These are phyloP conservation scores for Fomitopsis schrenkii DNA, from an alignment of 1,284 basidiomycete species.

Conservation along the genomic window DNA sequence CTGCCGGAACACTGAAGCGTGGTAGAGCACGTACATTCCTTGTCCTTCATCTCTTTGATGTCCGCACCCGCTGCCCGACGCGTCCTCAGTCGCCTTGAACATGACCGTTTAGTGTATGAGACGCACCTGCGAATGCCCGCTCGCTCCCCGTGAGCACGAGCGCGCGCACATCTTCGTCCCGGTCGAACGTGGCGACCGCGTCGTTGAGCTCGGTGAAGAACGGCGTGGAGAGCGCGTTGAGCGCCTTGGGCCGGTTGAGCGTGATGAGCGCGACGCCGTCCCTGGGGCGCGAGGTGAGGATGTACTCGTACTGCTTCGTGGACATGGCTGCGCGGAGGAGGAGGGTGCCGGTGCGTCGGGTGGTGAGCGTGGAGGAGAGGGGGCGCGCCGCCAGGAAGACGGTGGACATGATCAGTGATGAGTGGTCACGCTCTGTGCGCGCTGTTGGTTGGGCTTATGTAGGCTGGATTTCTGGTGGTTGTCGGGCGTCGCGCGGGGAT, in stretches of 20 bases:
- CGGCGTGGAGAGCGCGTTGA: slow-evolving; percentile 88
- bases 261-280: slow-evolving; percentile 85
- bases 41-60: slow-evolving; percentile 94
- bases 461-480: too few species aligned
- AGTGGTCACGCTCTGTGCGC: too few species aligned
- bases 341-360: background rate
- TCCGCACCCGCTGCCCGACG: slow-evolving; percentile 69
- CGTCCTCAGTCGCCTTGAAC: background rate
- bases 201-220: slow-evolving; percentile 78
- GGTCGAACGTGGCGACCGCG: slow-evolving; percentile 70
- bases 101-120: slow-evolving; percentile 39
- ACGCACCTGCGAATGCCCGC: slow-evolving; percentile 74
- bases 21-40: slow-evolving; percentile 60
- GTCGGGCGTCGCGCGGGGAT: too few species aligned
- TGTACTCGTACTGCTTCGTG: slow-evolving; percentile 52
- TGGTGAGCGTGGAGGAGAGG: slow-evolving; percentile 21
- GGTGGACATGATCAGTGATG: too few species aligned
- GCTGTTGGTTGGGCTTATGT: too few species aligned
- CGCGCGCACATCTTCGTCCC: slow-evolving; percentile 71
- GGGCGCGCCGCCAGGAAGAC: slow-evolving; percentile 11
- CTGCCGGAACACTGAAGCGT: too few species aligned
- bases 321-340: background rate
- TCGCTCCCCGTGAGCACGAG: slow-evolving; percentile 94
- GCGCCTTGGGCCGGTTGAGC: slow-evolving; percentile 93
- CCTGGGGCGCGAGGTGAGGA: slow-evolving; percentile 72